Conservation (phyloP, 441 rosid genomes). For the Theobroma grandiflorum region DNA sequence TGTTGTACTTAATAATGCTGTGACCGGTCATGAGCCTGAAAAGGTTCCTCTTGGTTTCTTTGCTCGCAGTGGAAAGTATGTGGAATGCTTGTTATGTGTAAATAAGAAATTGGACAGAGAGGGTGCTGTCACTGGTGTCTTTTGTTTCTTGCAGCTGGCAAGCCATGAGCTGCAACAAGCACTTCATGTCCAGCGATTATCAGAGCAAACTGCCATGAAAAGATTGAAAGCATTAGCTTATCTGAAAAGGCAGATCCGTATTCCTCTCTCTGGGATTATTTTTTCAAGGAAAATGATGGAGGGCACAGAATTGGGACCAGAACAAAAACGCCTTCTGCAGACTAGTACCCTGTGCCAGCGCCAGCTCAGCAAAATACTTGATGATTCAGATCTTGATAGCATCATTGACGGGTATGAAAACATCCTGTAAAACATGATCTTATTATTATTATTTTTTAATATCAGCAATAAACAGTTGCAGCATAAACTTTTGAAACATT, state of each 20-base stretch:
- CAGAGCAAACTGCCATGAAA: slow-evolving; percentile 81
- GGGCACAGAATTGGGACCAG: slow-evolving; percentile 67
- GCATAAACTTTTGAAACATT: slow-evolving; percentile 9
- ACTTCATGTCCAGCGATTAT: slow-evolving; percentile 79
- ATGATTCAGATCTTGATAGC: slow-evolving; percentile 84
- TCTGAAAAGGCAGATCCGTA: slow-evolving; percentile 76
- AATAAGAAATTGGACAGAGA: slow-evolving; percentile 85
- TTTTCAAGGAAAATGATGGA: slow-evolving; percentile 81
- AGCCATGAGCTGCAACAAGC: slow-evolving; percentile 93
- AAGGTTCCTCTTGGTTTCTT: slow-evolving; percentile 83
- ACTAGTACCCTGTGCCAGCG: slow-evolving; percentile 82
- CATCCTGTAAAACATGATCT: slow-evolving; percentile 4
- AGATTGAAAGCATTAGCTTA: slow-evolving; percentile 78
- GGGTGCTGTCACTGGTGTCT: slow-evolving; percentile 78
- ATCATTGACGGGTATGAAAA: slow-evolving; percentile 80
- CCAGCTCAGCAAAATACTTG: slow-evolving; percentile 82
- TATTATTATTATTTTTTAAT: slow-evolving; percentile 2
- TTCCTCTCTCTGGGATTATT: slow-evolving; percentile 82
- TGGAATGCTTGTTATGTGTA: slow-evolving; percentile 84
- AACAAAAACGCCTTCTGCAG: slow-evolving; percentile 70
- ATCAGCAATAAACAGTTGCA: background rate
- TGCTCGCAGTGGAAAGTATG: slow-evolving; percentile 67
- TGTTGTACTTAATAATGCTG: slow-evolving; percentile 73
- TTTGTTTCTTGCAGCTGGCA: slow-evolving; percentile 96
- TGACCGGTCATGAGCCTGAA: slow-evolving; percentile 74